Base-by-base conservation (phyloP, 176 grass and related monocot genomes). In the Coix lacrymajobi region DNA sequence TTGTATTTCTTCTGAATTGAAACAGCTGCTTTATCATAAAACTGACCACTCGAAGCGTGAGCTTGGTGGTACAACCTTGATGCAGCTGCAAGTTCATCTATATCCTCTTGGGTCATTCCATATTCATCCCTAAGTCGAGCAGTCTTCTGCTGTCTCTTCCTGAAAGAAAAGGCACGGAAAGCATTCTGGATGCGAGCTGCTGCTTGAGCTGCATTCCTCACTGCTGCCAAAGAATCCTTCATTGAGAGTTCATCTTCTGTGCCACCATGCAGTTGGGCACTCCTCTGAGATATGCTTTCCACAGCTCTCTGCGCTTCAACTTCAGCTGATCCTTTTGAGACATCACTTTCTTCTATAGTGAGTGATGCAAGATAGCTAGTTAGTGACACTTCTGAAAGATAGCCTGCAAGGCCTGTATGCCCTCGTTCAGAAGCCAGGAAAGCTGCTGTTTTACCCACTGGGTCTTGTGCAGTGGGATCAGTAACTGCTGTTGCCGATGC, bases 1-100 rank as follows among this genome's bases (percentile, higher is more conserved):
- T 85, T 88, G 70, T 89, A 99, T 77, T 90, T 99, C 85, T 96
- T 99, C 79, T 96, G 97, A 76, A 99, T 99, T 40, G 97, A 96
- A 57, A 93, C 76, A 87, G 97, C 97, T 67, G 97, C 97, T 96
- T 92, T 99, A 69, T 96, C 78, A 68, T 77, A 90, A 80, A 92
- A 92, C 61, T 80, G 89, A 83, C 89, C 79, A 56, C 68, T 79
- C 0, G 82, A 85, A 60, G 72, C n/a, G 76, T 92, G 87, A 79
- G 26, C 61, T 73, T 60, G 75, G 39, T 79, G 65, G 66, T 92
- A 84, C 13, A 41, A 83, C 83, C 84, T 99, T 79, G 93, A 92
- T 80, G 79, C 69, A 22, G 89, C 91, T 62, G 91, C 90, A 76
- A 96, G 84, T 80, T 89, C 92, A 84, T 95, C 89, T 64, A 98